A percentile compares a stretch with the other conserved stretches of the same genome.
Conservation (phyloP, 352 stramenopile genomes). For the Pythium oligandrum region DNA sequence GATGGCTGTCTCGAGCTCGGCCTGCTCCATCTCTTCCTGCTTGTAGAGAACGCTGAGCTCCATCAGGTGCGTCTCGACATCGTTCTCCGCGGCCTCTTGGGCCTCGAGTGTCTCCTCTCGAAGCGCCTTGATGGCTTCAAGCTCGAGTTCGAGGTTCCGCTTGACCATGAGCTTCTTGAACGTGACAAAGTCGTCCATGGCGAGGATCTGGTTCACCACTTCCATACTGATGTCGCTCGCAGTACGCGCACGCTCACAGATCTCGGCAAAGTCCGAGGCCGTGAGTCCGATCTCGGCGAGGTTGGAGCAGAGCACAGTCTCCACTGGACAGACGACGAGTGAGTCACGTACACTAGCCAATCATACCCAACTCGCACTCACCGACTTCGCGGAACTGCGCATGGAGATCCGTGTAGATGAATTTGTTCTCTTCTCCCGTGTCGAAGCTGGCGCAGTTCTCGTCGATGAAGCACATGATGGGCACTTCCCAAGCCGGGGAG, state of each 20-base stretch:
- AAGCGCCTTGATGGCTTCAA: constrained; percentile 83
- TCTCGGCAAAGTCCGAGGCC: constrained; percentile 75
- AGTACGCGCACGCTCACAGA: constrained; percentile 67
- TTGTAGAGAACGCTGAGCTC: constrained; percentile 85
- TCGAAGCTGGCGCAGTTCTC: constrained; percentile 87
- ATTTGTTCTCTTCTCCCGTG: constrained; percentile 88
- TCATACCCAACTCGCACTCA: constrained; percentile 4
- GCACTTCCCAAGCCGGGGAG: constrained; percentile 83
- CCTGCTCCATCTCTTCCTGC: constrained; percentile 83
- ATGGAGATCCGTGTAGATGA: constrained; percentile 84
- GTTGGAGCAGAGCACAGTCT: constrained; percentile 71
- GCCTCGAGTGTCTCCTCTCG: constrained; percentile 41
- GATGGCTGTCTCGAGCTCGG: constrained; percentile 72
- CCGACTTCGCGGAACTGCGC: constrained; percentile 69
- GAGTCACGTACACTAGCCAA: constrained; percentile 1
- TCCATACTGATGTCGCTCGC: constrained; percentile 56
- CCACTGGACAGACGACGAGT: constrained; percentile 29
- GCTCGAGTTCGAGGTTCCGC: constrained; percentile 87
- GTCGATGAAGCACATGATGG: constrained; percentile 89
- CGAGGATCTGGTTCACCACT: constrained; percentile 86
- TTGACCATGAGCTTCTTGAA: constrained; percentile 94
- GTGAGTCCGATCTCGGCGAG: constrained; percentile 84
- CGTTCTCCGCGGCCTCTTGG: constrained; percentile 5
- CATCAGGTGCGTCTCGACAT: constrained; percentile 65
- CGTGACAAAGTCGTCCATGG: constrained; percentile 88